These are phyloP conservation scores for Globisporangium paddicum DNA, from an alignment of 352 stramenopile species.

Conservation along the genomic window DNA sequence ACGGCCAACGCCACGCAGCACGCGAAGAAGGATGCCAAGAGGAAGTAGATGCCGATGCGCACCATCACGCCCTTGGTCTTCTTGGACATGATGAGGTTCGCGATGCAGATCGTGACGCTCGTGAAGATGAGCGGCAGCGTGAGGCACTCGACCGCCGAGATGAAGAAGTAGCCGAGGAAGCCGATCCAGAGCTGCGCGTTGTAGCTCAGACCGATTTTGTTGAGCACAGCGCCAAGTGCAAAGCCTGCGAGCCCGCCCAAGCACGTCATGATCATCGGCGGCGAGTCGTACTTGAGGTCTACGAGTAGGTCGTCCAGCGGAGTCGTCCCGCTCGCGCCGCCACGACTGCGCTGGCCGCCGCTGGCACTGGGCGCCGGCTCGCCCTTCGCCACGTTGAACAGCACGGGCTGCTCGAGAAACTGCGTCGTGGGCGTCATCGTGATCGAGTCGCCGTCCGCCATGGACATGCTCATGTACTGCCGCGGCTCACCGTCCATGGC, in stretches of 20 bases:
- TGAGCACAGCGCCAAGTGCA: constrained; percentile 29
- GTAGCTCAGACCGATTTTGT: constrained; percentile 15
- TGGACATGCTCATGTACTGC: constrained; percentile 9
- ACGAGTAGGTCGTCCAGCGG: constrained; percentile 42
- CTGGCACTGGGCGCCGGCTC: constrained; percentile 14
- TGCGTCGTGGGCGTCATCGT: constrained; percentile 51
- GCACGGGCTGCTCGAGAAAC: constrained; percentile 41
- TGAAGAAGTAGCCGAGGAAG: constrained; percentile 28
- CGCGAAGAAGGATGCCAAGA: constrained; percentile 33
- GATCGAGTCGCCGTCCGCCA: constrained; percentile 24
- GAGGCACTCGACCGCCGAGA: constrained; percentile 40
- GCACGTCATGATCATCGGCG: constrained; percentile 31
- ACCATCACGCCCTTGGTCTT: constrained; percentile 45
- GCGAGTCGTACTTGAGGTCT: constrained; percentile 44
- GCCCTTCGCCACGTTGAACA: constrained; percentile 40
- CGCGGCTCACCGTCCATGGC: neutral
- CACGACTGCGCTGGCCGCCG: neutral
- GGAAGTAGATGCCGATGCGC: constrained; percentile 43
- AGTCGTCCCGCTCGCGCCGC: neutral
- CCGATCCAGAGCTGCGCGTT: constrained; percentile 38
- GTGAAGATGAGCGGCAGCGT: constrained; percentile 67
- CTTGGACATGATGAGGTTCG: constrained; percentile 45
- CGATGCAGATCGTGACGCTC: constrained; percentile 56
- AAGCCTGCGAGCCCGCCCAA: constrained; percentile 32
- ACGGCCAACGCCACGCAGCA: constrained; percentile 32